Evolutionary conservation across 495 filamentous ascomycete species (phyloP), one percentile per base, ranked within the genome.

Genomic region (Trichoderma orchidacearum): DNA sequence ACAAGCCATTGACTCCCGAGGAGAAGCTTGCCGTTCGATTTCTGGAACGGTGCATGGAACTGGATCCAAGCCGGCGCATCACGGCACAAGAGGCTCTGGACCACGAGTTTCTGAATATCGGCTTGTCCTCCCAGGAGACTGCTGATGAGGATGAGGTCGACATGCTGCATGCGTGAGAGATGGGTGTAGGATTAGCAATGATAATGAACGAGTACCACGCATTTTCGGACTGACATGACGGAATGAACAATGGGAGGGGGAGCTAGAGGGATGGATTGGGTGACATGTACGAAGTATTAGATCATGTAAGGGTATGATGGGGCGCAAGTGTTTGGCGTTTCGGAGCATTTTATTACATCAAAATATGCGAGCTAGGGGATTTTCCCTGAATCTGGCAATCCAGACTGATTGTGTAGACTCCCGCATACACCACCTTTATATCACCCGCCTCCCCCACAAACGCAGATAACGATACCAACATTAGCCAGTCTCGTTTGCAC

Each of bases 1-100:
- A 56, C 50, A 73, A 68, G 38, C 62, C 60, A n/a, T 61, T 90
- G 29, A 69, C 72, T 0, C 66, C 70, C 0, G 84, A 84, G 7
- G 85, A 90, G 68, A 76, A 77, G 62, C 67, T 80, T 36, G 86
- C 85, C 5, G 71, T 87, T 1, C 72, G 76, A 41, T 89, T 92
- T 62, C 61, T 92, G 53, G 70, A 76, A 27, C 61, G 74, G n/a
- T 85, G 84, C 63, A 75, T 92, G 64, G 85, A 90, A 21, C 67
- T 89, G 32, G 85, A 92, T 66, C 85, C 88, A 0, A 66, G 64
- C 21, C 81, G 75, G 64, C 68, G 87, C n/a, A 86, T 89, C 35
- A 86, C 80, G 41, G 88, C 87, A 0, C 74, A 75, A 58, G 81
- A 87, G 61, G 88, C 87, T 3, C 61, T 92, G 58, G 61, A 74